Conservation (phyloP, 2,329 filamentous ascomycete genomes). For the Ascochyta fabae region DNA sequence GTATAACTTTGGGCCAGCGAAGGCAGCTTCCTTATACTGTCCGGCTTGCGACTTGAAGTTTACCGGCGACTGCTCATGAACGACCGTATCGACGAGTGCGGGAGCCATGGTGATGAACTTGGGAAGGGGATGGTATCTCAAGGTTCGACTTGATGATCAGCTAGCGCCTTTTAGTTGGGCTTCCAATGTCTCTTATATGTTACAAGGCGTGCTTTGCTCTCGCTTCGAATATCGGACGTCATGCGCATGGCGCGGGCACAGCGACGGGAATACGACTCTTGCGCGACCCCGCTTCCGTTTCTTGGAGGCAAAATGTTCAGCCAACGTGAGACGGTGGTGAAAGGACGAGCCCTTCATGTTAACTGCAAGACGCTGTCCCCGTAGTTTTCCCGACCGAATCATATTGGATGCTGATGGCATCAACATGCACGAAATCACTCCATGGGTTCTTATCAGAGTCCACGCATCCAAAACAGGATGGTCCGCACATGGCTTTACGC, state of each 20-base stretch:
- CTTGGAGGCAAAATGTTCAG: slow-evolving; percentile 13
- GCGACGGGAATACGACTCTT: slow-evolving; percentile 6
- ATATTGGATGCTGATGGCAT: slow-evolving; percentile 31
- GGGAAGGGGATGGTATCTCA: neutral
- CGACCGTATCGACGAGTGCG: slow-evolving; percentile 49
- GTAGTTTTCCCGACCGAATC: slow-evolving; percentile 30
- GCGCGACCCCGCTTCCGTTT: slow-evolving; percentile 21
- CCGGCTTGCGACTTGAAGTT: slow-evolving; percentile 44
- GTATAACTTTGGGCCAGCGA: slow-evolving; percentile 51
- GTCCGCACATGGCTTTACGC: slow-evolving; percentile 6
- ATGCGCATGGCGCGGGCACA: slow-evolving; percentile 5
- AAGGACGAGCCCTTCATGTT: slow-evolving; percentile 13
- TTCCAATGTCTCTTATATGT: slow-evolving; percentile 22
- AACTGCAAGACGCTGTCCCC: slow-evolving; percentile 12
- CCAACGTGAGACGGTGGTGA: slow-evolving; percentile 6
- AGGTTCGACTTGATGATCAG: slow-evolving; percentile 1
- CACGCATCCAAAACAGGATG: slow-evolving; percentile 1
- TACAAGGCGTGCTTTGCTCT: neutral
- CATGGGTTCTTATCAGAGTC: slow-evolving; percentile 29
- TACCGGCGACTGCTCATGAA: slow-evolving; percentile 28
- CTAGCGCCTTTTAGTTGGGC: neutral
- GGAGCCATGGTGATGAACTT: slow-evolving; percentile 48
- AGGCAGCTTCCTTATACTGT: slow-evolving; percentile 53
- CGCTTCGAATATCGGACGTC: slow-evolving; percentile 1
- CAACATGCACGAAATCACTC: slow-evolving; percentile 41